Conservation (phyloP, 768 basidiomycete genomes). For the Podaxis sp. region DNA sequence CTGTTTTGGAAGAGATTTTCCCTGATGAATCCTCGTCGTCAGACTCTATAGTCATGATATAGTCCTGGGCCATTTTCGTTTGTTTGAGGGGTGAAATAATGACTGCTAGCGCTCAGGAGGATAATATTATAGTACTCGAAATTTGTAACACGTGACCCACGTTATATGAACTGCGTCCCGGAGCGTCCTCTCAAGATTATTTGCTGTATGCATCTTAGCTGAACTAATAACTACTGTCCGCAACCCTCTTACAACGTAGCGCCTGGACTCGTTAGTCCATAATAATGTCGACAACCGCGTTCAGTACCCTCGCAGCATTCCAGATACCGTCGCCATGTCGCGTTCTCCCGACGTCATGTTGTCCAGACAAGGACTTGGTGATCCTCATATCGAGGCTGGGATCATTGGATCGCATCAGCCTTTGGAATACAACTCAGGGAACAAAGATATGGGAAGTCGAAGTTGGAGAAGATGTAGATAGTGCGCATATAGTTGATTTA, state of each 20-base stretch:
- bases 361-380: conserved; percentile 83
- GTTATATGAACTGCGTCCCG: not conserved
- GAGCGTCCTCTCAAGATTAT: not conserved
- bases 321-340: conserved; percentile 57
- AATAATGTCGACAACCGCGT: conserved; percentile 44
- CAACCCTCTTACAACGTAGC: not conserved
- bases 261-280: not conserved
- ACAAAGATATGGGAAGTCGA: conserved; percentile 82
- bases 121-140: not conserved
- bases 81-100: too few species aligned
- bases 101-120: not conserved
- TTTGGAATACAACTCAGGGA: conserved; percentile 79
- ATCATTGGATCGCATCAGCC: conserved; percentile 64
- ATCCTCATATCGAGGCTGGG: conserved; percentile 65
- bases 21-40: conserved; percentile 55
- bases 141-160: conserved; percentile 15
- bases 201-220: not conserved
- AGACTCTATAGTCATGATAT: conserved; percentile 83
- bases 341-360: conserved; percentile 64
- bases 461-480: conserved; percentile 45
- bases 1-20: conserved; percentile 23
- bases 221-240: too few species aligned
- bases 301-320: conserved; percentile 55
- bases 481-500: conserved; percentile 54
- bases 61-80: conserved; percentile 48